These are phyloP conservation scores for Parmelia sp. DNA, from an alignment of 495 filamentous ascomycete species.

Conservation along the genomic window DNA sequence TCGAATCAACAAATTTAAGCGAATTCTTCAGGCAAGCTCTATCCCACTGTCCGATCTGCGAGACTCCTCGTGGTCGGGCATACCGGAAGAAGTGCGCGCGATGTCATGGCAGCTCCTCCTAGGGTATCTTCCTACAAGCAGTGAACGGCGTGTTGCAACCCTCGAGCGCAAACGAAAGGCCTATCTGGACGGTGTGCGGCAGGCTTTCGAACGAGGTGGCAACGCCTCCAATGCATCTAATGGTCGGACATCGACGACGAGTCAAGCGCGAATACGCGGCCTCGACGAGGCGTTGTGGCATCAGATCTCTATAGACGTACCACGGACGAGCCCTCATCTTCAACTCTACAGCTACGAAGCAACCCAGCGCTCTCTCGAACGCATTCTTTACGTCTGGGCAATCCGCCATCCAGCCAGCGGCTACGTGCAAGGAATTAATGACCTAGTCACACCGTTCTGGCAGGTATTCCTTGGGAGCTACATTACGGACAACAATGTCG, in stretches of 20 bases:
- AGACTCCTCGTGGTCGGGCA: constrained; percentile 82
- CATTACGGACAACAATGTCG: constrained; percentile 86
- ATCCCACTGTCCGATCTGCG: constrained; percentile 80
- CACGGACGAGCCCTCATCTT: constrained; percentile 92
- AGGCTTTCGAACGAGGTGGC: constrained; percentile 78
- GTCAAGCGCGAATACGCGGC: constrained; percentile 56
- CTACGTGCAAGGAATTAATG: constrained; percentile 98
- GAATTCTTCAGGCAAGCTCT: constrained; percentile 81
- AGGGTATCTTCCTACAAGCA: constrained; percentile 91
- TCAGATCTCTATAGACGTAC: constrained; percentile 97
- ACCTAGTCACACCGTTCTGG: constrained; percentile 95
- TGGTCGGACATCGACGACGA: constrained; percentile 34
- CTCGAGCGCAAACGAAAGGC: constrained; percentile 94
- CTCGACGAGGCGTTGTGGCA: constrained; percentile 96
- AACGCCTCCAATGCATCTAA: constrained; percentile 29
- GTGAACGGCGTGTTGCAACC: constrained; percentile 81
- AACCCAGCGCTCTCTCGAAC: constrained; percentile 85
- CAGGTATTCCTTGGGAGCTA: constrained; percentile 93
- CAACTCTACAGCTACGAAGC: constrained; percentile 92
- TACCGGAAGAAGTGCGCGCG: constrained; percentile 88
- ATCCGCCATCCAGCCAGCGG: constrained; percentile 94
- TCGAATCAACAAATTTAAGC: constrained; percentile 98
- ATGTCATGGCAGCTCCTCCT: constrained; percentile 98
- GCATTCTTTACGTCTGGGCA: constrained; percentile 96
- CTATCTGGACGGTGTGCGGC: constrained; percentile 90